These are phyloP conservation scores for Pascua sp. DNA, from an alignment of 1,284 basidiomycete genomes.

Conservation along the genomic window DNA sequence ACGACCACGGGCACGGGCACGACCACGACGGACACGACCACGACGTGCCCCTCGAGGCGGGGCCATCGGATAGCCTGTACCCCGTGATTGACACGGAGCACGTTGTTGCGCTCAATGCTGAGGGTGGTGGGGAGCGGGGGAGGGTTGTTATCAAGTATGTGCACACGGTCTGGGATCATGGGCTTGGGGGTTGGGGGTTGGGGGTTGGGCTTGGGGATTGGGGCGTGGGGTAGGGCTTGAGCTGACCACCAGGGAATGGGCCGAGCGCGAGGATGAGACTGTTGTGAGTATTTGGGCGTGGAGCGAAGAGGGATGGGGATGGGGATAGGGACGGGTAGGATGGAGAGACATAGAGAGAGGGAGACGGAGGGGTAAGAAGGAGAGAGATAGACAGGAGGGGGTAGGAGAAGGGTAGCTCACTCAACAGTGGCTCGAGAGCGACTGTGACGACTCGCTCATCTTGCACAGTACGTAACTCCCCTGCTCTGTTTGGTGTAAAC, in stretches of 20 bases:
- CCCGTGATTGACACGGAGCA: conserved; percentile 43
- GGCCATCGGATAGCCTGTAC: conserved; percentile 43
- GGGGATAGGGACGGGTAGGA: no score
- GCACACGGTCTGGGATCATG: no score
- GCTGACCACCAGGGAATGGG: conserved; percentile 36
- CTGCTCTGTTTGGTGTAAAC: no score
- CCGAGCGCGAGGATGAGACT: conserved; percentile 41
- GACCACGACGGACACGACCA: conserved; percentile 40
- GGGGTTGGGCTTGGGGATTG: background rate
- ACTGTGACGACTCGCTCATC: conserved; percentile 48
- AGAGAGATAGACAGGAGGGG: background rate
- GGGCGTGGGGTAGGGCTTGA: background rate
- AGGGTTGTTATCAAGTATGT: conserved; percentile 49
- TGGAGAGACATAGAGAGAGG: no score
- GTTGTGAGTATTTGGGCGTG: conserved; percentile 23
- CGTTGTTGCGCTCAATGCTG: conserved; percentile 46
- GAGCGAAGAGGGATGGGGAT: background rate
- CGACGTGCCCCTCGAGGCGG: conserved; percentile 41
- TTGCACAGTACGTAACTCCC: conserved; percentile 37
- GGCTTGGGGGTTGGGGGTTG: background rate
- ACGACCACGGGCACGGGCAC: conserved; percentile 21
- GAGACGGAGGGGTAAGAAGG: no score
- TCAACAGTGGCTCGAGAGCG: conserved; percentile 37
- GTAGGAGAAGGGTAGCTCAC: background rate
- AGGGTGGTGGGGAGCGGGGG: conserved; percentile 41